Evolutionary conservation across 1,139 yeast genomes (phyloP), one percentile per base, ranked within the genome.

Genomic region (Magnusiomyces suaveolens): DNA sequence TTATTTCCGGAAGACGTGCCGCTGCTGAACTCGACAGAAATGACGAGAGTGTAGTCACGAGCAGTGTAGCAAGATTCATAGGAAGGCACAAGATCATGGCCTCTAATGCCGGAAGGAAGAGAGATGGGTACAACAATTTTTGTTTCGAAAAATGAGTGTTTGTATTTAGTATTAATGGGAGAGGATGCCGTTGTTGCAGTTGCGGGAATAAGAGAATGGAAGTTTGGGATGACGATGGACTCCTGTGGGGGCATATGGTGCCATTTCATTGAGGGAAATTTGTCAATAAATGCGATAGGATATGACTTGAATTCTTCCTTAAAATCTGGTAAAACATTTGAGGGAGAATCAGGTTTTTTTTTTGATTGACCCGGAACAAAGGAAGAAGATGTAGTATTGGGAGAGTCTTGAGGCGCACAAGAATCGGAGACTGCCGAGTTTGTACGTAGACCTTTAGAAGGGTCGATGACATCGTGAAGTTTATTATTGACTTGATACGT

Each of bases 51-150:
- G 25, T 47, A 36, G 16, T 47, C 50, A 14, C 50, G 50, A 26
- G 18, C 18, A n/a, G 50, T 47, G 26, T 47, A 47, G 26, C 50
- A 47, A 3, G 50, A 47, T 21, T 47, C 43, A 20, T 47, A 47
- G 10, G 39, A 20, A 4, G 50, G 50, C 8, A 47, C 18, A 4
- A 47, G 26, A 16, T 38, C 43, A n/a, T 10, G n/a, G 6, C 29
- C 25, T 25, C 25, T 47, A 14, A n/a, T 24, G 21, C 41, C 39
- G 20, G 43, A 24, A 14, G 41, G 24, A 4, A 36, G 16, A 26
- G 14, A 20, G 20, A 47, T 8, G 2, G 50, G 43, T 8, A 47
- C 25, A n/a, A 26, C 29, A 23, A 47, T n/a, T 38, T 29, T 6
- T 6, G 36, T 29, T 29, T 29, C 36, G 36, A 29, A 29, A 29